A percentile compares a stretch with the other conserved stretches of the same genome.
Evolutionary conservation across 75 land plant genomes (phyloP).

Genomic region (Selaginella moellendorffii): DNA sequence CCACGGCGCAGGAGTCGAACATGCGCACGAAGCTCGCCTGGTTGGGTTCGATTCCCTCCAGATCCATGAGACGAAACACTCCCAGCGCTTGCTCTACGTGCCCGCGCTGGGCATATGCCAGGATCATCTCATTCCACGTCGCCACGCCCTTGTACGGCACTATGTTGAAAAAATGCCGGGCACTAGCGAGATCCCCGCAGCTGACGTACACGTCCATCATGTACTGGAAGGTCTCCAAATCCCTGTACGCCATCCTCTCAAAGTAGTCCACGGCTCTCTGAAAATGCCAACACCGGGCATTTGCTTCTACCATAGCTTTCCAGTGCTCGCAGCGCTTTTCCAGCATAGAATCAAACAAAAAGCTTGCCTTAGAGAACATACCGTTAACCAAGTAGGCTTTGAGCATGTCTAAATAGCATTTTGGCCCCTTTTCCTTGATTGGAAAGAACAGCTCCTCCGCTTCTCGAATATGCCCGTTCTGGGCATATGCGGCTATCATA

Average conservation of each 20-base stretch:
- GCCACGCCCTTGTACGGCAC: neutral
- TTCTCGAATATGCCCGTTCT: neutral
- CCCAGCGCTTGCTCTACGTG: slow-evolving; percentile 8
- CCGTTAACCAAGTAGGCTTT: neutral
- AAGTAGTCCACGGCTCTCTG: neutral
- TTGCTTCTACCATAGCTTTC: neutral
- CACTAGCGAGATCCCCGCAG: neutral
- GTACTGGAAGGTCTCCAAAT: neutral
- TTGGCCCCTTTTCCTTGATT: neutral
- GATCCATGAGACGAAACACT: slow-evolving; percentile 10
- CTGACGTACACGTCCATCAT: neutral
- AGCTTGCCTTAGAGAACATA: neutral
- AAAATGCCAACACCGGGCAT: neutral
- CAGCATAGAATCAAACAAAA: neutral
- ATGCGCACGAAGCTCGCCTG: slow-evolving; percentile 1
- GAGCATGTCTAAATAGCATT: neutral
- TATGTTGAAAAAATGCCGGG: neutral
- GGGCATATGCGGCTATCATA: neutral
- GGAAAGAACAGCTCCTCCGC: neutral
- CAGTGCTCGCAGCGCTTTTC: neutral
- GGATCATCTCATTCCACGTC: slow-evolving; percentile 20
- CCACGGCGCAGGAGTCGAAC: slow-evolving; percentile 14
- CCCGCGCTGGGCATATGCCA: slow-evolving; percentile 14
- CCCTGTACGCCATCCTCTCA: neutral
- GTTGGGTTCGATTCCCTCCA: slow-evolving; percentile 16